Evolutionary conservation across 169 alveolate genomes (phyloP), one percentile per base, ranked within the genome.

Genomic region (Fabrea salina): DNA sequence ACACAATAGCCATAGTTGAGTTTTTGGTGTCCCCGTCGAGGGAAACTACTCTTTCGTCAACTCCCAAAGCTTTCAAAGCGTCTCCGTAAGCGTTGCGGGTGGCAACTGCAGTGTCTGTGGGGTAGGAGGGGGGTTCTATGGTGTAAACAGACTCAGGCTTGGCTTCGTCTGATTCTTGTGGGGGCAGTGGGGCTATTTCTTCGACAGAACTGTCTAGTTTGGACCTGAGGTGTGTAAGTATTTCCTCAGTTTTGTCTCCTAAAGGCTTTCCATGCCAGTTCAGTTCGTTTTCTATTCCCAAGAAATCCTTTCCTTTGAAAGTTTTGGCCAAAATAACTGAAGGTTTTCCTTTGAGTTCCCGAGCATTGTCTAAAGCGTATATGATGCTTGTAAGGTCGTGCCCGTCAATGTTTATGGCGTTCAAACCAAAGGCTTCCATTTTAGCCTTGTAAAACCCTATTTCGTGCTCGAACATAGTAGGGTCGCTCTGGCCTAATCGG

Each of bases 201-300:
- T 13, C 19, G 53, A 44, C 16, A 44, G 16, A 44, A 8, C 53
- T 11, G 16, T 13, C 7, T 19, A 11, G 66, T 11, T 66, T 25
- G 27, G 16, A 84, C 51, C 19, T 53, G 33, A 13, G 22, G 30
- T 32, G 37, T 27, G 43, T n/a, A 7, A 54, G 6, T n/a, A 75
- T 47, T 50, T 47, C 72, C 4, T 19, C 80, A 43, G 68, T 3
- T 19, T 84, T 56, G 6, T 51, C 49, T 11, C 79, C 82, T 4
- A 87, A 50, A 19, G 88, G 86, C 75, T 76, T 87, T 64, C 92
- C 92, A 61, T 87, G 92, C 84, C 83, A 87, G 56, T 74, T 49
- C 5, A 51, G 49, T 66, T 59, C 37, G 59, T 87, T 82, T 44
- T 72, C 89, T 41, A 80, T 58, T 37, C 61, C 71, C 27, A 53